Percentiles rank a stretch among this genome's conserved stretches.
These are phyloP conservation scores for Echinosophora koreensis DNA, from an alignment of 306 rosid genomes.

Conservation along the genomic window DNA sequence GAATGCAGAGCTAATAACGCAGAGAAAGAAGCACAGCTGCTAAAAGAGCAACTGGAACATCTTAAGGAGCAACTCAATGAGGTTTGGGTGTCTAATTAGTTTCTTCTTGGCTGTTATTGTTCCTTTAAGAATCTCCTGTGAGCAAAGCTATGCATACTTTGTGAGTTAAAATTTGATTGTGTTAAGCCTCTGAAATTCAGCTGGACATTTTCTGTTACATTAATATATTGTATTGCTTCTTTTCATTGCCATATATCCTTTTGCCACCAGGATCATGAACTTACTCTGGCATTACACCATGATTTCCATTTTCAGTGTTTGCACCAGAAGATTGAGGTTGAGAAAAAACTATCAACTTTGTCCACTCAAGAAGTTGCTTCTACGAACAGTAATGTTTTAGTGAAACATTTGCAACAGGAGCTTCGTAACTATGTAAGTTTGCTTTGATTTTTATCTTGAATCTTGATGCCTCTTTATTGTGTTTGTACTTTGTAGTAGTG, in stretches of 20 bases:
- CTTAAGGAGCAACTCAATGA: conserved; percentile 71
- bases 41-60: conserved; percentile 73
- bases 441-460: conserved; percentile 34
- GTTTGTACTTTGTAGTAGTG: conserved; percentile 39
- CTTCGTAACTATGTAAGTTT: conserved; percentile 81
- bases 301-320: conserved; percentile 68
- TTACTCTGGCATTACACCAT: conserved; percentile 12
- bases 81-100: conserved; percentile 59
- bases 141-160: conserved; percentile 16
- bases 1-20: conserved; percentile 80
- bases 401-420: conserved; percentile 88
- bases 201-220: conserved; percentile 33
- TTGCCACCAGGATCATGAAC: conserved; percentile 29
- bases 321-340: conserved; percentile 80
- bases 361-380: conserved; percentile 66
- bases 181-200: conserved; percentile 36
- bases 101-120: conserved; percentile 28
- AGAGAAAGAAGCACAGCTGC: conserved; percentile 74
- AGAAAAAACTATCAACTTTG: conserved; percentile 72
- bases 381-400: conserved; percentile 58
- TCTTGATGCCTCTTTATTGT: conserved; percentile 6
- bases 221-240: conserved; percentile 28
- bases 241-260: conserved; percentile 23
- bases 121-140: conserved; percentile 21
- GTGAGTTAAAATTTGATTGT: conserved; percentile 34